Base-by-base conservation (phyloP, 2,329 filamentous ascomycete species). In the Exserohilum rostratum region DNA sequence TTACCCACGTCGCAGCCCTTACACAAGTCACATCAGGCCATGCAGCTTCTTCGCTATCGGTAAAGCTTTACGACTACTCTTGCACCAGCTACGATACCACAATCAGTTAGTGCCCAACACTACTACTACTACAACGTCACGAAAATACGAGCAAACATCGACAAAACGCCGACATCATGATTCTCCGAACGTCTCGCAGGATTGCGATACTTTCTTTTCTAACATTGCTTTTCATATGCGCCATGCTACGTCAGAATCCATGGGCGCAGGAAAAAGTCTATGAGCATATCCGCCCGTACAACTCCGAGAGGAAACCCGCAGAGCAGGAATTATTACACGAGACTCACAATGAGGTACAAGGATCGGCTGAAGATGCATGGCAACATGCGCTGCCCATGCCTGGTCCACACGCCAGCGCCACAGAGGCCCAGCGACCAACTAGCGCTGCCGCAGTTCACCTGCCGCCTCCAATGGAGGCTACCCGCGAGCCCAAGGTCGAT, bases 171-270 rank as follows among this genome's bases (percentile, higher is more conserved):
- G 42, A 53, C 59, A 60, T 52, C 22, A 75, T 75, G 72, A 63
- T 74, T 43, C 54, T 73, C 48, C 67, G 70, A 39, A 74, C 75
- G 52, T 73, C 75, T 6, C 71, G 74, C 61, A 73, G 70, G 61
- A 69, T 78, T 58, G 66, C 65, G 30, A 58, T 78, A 49, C 58
- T 77, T 50, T 69, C 67, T 20, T 65, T 75, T 31, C 48, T 76
- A 44, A 62, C 70, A 17, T 73, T 78, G 53, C 37, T 67, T 51
- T 67, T 71, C 47, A 57, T 72, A 35, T 61, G 73, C 47, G 59
- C 57, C n/a, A 58, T 71, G 6, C 48, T 71, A 35, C 64, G 65
- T 30, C 64, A 69, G 37, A 65, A 65, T n/a, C 68, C 69, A 17
- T 72, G 68, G 69, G 55, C 60, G 3, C 57, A 60, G 12, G 50